phyloP scores from a whole-genome alignment of 2,329 filamentous ascomycete species.

The Lachnellula cervina region DNA sequence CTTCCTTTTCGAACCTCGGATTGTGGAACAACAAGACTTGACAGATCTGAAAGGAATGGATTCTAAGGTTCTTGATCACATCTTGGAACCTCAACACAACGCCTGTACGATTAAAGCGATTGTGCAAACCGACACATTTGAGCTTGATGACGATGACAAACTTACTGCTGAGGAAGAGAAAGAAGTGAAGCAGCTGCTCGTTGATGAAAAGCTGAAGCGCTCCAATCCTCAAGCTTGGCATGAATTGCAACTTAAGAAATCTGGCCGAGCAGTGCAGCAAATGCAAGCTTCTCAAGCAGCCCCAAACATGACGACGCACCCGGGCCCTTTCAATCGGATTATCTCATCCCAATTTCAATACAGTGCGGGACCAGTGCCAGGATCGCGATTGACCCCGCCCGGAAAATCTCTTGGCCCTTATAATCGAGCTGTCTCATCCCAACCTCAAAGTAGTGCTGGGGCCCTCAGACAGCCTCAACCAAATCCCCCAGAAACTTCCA shows the following conservation, averaged over 20 bases:
- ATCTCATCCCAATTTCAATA: no score
- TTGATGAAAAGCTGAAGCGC: slow-evolving; percentile 30
- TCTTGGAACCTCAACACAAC: slow-evolving; percentile 48
- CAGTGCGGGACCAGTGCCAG: no score
- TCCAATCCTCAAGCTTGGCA: slow-evolving; percentile 20
- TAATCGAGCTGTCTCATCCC: no score
- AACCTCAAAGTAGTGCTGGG: no score
- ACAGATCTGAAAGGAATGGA: slow-evolving; percentile 54
- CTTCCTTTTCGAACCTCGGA: slow-evolving; percentile 55
- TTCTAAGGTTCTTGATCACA: slow-evolving; percentile 52
- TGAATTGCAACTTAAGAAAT: not conserved
- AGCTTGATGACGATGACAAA: slow-evolving; percentile 60
- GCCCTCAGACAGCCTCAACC: no score
- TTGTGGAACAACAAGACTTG: slow-evolving; percentile 48
- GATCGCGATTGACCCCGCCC: no score
- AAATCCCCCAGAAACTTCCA: no score
- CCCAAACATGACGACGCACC: no score
- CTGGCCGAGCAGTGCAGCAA: not conserved
- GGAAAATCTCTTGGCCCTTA: no score
- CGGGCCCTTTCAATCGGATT: no score
- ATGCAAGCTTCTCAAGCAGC: no score
- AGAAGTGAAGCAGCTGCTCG: slow-evolving; percentile 45
- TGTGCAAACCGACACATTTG: slow-evolving; percentile 66
- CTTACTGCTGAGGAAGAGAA: slow-evolving; percentile 57
- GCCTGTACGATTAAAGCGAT: slow-evolving; percentile 49